Evolutionary conservation across 768 basidiomycete species (phyloP).

Genomic region (Boletus subparvulus): DNA sequence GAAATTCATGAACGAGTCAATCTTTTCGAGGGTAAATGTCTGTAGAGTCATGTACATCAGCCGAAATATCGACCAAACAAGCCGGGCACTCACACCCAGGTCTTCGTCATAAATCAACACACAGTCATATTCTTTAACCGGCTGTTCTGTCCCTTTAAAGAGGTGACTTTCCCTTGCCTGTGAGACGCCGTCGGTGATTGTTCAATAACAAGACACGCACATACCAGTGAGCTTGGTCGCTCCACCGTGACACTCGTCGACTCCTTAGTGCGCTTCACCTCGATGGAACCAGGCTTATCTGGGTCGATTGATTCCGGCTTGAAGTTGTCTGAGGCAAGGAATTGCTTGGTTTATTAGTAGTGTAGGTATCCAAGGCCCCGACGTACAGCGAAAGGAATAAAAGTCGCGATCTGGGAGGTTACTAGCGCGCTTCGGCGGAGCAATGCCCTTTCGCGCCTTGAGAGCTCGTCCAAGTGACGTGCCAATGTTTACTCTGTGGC

Average conservation of each 20-base stretch:
- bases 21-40: slow-evolving; percentile 73
- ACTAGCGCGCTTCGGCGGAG: slow-evolving; percentile 38
- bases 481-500: slow-evolving; percentile 60
- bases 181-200: background rate
- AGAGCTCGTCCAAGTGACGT: slow-evolving; percentile 61
- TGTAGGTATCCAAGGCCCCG: background rate
- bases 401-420: slow-evolving; percentile 65
- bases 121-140: slow-evolving; percentile 70
- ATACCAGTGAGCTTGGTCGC: slow-evolving; percentile 64
- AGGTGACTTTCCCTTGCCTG: slow-evolving; percentile 54
- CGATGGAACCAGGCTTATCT: slow-evolving; percentile 62
- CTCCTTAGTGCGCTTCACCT: slow-evolving; percentile 56
- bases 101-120: slow-evolving; percentile 81
- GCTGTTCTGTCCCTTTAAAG: slow-evolving; percentile 57
- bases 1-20: slow-evolving; percentile 64
- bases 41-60: slow-evolving; percentile 31
- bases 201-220: background rate
- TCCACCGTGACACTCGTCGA: slow-evolving; percentile 57
- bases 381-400: slow-evolving; percentile 76
- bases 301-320: slow-evolving; percentile 70
- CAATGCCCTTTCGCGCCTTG: slow-evolving; percentile 62
- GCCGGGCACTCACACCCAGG: slow-evolving; percentile 49
- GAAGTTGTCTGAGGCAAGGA: slow-evolving; percentile 58
- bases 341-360: background rate
- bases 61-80: background rate